Evolutionary conservation across 2,329 filamentous ascomycete genomes (phyloP).

Genomic region (Tolypocladium guangdongense): DNA sequence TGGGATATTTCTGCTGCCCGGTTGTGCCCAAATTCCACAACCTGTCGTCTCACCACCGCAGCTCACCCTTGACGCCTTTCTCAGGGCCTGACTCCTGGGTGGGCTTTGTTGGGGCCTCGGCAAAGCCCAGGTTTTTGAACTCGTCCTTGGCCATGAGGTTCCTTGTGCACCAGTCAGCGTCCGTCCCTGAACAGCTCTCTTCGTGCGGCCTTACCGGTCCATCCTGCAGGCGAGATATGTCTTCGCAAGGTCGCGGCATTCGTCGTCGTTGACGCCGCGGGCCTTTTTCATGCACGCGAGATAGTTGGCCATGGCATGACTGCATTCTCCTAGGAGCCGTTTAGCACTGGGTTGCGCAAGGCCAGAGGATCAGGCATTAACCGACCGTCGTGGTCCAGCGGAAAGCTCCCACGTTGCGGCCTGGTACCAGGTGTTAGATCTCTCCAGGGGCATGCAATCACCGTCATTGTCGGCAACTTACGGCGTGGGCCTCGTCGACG

Average conservation of each 20-base stretch:
- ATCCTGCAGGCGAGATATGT: conserved; percentile 84
- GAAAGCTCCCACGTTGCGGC: conserved; percentile 86
- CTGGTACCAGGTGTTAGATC: conserved; percentile 29
- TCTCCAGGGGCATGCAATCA: conserved; percentile 1
- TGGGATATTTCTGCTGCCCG: neutral
- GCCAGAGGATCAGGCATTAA: neutral
- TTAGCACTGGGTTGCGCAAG: neutral
- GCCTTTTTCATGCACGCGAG: conserved; percentile 77
- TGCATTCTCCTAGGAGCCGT: conserved; percentile 67
- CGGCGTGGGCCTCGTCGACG: conserved; percentile 58
- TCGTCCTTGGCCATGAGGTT: conserved; percentile 96
- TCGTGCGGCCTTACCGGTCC: conserved; percentile 60
- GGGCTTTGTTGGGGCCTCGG: conserved; percentile 7
- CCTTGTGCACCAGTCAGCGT: conserved; percentile 29
- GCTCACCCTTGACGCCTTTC: conserved; percentile 25
- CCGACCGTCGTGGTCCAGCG: conserved; percentile 79
- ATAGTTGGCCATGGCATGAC: conserved; percentile 75
- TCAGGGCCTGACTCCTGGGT: conserved; percentile 14
- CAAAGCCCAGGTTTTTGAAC: conserved; percentile 84
- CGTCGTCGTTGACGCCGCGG: conserved; percentile 73
- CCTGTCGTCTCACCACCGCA: conserved; percentile 19
- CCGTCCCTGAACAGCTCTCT: neutral
- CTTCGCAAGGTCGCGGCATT: conserved; percentile 79
- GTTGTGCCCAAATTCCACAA: neutral
- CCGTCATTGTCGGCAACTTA: conserved; percentile 28